These are phyloP conservation scores for Plectosphaerella plurivora DNA, from an alignment of 2,329 filamentous ascomycete genomes.

Conservation along the genomic window DNA sequence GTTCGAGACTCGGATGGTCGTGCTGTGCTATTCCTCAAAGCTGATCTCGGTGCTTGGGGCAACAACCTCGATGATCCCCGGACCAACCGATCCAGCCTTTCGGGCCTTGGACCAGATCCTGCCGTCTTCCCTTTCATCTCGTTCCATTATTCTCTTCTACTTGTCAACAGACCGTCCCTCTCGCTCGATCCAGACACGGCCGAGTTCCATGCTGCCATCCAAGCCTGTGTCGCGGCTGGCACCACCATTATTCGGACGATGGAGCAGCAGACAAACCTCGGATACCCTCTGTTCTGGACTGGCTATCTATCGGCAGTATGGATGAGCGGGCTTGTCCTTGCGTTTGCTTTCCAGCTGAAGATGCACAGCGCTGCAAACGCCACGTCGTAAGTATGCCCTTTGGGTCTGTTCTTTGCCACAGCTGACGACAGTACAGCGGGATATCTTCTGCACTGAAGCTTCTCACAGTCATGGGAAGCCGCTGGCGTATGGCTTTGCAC, in stretches of 20 bases:
- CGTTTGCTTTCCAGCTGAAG: conserved; percentile 18
- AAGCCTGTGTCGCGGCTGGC: conserved; percentile 6
- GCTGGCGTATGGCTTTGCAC: conserved; percentile 8
- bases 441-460: conserved; percentile 1
- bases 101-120: conserved; percentile 3
- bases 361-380: background rate
- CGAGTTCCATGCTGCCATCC: conserved; percentile 6
- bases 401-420: background rate
- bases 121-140: conserved; percentile 7
- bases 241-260: conserved; percentile 4
- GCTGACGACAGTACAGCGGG: conserved; percentile 1
- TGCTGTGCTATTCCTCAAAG: conserved; percentile 7
- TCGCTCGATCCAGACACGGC: conserved; percentile 16
- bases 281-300: conserved; percentile 21
- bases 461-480: background rate
- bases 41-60: conserved; percentile 7
- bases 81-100: background rate
- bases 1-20: conserved; percentile 2
- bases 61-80: conserved; percentile 2
- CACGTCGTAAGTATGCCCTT: background rate
- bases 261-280: background rate
- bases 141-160: conserved; percentile 25
- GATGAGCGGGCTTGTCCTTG: conserved; percentile 31
- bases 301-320: conserved; percentile 26
- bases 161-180: conserved; percentile 27